Conservation (phyloP, 2,329 filamentous ascomycete species). For the Cladophialophora carrionii region DNA sequence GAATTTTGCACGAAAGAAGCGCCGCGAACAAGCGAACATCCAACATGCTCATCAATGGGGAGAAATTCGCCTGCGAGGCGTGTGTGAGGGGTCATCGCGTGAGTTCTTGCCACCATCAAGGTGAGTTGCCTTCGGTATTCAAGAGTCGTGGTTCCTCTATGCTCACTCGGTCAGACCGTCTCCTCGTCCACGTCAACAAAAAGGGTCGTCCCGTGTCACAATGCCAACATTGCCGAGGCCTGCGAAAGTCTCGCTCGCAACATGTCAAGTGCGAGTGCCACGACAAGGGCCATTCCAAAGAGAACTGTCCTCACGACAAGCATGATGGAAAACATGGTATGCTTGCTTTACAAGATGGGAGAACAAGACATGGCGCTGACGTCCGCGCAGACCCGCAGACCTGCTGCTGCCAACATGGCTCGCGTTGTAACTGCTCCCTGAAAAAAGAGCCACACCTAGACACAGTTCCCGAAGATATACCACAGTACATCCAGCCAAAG, state of each 20-base stretch:
- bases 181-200: constrained; percentile 92
- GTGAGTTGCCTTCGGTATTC: constrained; percentile 59
- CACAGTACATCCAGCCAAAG: constrained; percentile 43
- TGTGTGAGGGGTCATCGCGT: constrained; percentile 98
- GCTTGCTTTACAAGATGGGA: neutral
- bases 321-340: constrained; percentile 44
- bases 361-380: constrained; percentile 1
- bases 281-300: constrained; percentile 66
- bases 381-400: constrained; percentile 35
- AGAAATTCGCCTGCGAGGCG: constrained; percentile 97
- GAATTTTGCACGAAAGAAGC: neutral
- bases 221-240: constrained; percentile 92
- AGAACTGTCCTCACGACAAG: constrained; percentile 43
- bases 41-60: constrained; percentile 82
- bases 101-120: constrained; percentile 95
- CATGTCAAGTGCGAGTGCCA: constrained; percentile 97
- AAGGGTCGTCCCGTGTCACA: constrained; percentile 97
- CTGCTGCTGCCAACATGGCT: constrained; percentile 60
- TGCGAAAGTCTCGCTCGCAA: constrained; percentile 93
- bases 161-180: constrained; percentile 68
- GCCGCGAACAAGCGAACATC: neutral
- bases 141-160: neutral
- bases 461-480: constrained; percentile 50
- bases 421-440: constrained; percentile 63
- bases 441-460: constrained; percentile 61